Evolutionary conservation across 2,329 filamentous ascomycete species (phyloP).

Genomic region (Lecanosticta acicola): DNA sequence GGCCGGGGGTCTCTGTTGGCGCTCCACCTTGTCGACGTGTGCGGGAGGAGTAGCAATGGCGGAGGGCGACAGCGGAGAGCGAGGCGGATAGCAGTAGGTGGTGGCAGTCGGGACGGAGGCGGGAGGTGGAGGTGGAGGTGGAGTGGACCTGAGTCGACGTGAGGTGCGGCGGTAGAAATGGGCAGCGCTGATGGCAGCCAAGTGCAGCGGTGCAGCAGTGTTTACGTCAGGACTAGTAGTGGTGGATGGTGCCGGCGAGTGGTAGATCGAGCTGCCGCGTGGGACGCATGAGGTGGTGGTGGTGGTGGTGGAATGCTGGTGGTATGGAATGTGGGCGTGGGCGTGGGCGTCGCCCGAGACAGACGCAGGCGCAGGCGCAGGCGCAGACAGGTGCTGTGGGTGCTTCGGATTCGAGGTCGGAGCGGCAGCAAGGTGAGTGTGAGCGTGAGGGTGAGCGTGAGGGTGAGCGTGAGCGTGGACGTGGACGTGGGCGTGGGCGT

Average conservation of each 20-base stretch:
- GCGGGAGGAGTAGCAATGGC: not conserved
- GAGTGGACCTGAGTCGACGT: not conserved
- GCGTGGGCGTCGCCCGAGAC: no score
- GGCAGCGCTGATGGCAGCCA: not conserved
- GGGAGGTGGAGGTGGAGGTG: not conserved
- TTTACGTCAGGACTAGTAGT: not conserved
- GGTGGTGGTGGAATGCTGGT: conserved; percentile 14
- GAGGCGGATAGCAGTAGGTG: not conserved
- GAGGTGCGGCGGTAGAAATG: not conserved
- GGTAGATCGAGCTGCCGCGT: conserved; percentile 3
- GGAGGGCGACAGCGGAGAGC: conserved; percentile 2
- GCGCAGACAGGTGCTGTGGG: no score
- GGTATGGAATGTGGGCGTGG: conserved; percentile 18
- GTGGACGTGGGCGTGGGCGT: no score
- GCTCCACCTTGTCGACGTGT: conserved; percentile 29
- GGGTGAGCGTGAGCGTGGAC: conserved; percentile 12
- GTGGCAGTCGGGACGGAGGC: conserved; percentile 2
- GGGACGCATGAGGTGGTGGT: conserved; percentile 1
- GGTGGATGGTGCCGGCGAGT: not conserved
- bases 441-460: conserved; percentile 16
- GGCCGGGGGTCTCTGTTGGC: conserved; percentile 23
- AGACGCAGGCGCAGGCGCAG: no score
- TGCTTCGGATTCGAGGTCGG: no score
- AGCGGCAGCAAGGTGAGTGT: no score
- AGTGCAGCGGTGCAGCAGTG: not conserved